Base-by-base conservation (phyloP, 2,329 filamentous ascomycete species). In the Pestalotiopsis sp. region DNA sequence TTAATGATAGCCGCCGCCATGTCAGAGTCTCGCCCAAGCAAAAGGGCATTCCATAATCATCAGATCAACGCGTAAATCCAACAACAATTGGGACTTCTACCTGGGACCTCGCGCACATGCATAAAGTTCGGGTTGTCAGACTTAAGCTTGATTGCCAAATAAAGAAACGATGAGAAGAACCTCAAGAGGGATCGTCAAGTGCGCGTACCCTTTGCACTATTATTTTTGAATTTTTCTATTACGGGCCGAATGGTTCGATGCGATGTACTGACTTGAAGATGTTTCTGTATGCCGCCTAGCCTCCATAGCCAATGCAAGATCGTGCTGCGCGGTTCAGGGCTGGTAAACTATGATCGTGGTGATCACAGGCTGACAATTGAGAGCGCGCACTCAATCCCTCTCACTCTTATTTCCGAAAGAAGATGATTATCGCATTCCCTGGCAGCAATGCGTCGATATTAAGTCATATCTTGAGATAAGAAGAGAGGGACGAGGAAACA, bases 51-150 rank as follows among this genome's bases (percentile, higher is more conserved):
- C 20, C 17, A 52, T n/a, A 17, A 23, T 9, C 45, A 23, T n/a
- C 45, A 52, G 11, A 7, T 23, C 45, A 52, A 23, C n/a, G 20
- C 9, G 31, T 9, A 36, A 7, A 36, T 36, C 9, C 31, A 9
- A 23, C 17, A 52, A 52, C 17, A 52, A 52, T 17, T 17, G 14
- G 45, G 20, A 52, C 20, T 9, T n/a, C n/a, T n/a, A n/a, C 1
- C 20, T 52, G 41, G 17, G 45, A 52, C 20, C 45, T 52, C 20
- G 45, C 20, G 45, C 59, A 20, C 59, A 12, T 62, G 31, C 59
- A 62, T 62, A n/a, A 39, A 39, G 59, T 62, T 41, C 17, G 38
- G 14, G 59, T 39, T 62, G 59, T 62, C 59, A 62, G 59, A 62
- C 27, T 62, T 39, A 62, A 62, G 59, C 59, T 62, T 39, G n/a